Evolutionary conservation across 305 asterid species (phyloP).

Genomic region (Caryopteris hybrid): DNA sequence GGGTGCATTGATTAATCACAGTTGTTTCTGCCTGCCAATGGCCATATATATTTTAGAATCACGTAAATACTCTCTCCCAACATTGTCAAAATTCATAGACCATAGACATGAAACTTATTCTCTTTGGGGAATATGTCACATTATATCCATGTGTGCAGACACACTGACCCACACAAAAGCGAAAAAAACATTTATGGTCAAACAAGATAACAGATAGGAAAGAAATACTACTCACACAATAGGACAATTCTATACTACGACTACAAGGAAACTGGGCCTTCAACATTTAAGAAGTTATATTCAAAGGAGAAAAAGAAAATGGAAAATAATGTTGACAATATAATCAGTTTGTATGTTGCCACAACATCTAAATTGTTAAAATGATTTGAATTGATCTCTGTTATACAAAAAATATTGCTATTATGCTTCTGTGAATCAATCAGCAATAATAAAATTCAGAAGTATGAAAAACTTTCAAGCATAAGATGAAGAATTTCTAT

Average conservation of each 20-base stretch:
- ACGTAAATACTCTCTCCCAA: background rate
- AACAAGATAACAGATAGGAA: background rate
- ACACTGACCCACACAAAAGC: background rate
- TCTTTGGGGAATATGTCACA: background rate
- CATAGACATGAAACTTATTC: background rate
- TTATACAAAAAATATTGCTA: background rate
- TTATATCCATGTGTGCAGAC: background rate
- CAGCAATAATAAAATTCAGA: background rate
- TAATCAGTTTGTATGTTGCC: background rate
- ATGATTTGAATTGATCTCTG: background rate
- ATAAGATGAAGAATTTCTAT: background rate
- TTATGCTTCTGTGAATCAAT: background rate
- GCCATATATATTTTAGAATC: conserved; percentile 12
- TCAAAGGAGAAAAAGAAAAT: background rate
- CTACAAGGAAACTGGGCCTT: background rate
- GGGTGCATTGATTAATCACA: conserved; percentile 86
- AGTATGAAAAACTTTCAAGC: background rate
- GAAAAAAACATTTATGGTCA: background rate
- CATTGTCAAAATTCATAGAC: background rate
- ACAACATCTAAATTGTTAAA: background rate
- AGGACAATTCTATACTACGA: background rate
- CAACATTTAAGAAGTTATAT: background rate
- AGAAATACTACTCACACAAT: background rate
- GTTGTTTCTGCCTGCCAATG: conserved; percentile 83
- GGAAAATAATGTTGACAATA: background rate